A percentile compares a stretch with the other conserved stretches of the same genome.
phyloP scores from a whole-genome alignment of 164 flowering plant genomes.

The Sedum album region DNA sequence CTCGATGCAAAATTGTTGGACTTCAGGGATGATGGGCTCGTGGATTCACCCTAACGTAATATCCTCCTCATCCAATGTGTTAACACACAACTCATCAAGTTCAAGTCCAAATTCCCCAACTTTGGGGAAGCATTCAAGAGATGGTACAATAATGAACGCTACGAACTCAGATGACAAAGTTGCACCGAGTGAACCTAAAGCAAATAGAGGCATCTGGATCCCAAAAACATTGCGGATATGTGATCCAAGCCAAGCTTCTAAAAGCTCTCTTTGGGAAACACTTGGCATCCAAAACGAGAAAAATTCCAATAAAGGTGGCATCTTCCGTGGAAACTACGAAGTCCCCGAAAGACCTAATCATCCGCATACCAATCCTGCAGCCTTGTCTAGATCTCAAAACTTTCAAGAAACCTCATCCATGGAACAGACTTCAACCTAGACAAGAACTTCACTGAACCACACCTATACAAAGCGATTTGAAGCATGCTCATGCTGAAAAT shows the following conservation, averaged over 20 bases:
- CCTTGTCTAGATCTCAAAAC: slow-evolving; percentile 66
- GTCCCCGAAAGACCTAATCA: slow-evolving; percentile 25
- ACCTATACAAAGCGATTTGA: background rate
- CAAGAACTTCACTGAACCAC: background rate
- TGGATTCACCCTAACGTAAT: slow-evolving; percentile 54
- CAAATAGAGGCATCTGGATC: slow-evolving; percentile 45
- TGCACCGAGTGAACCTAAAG: slow-evolving; percentile 19
- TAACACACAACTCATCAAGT: slow-evolving; percentile 20
- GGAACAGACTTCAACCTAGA: background rate
- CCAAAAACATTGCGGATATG: slow-evolving; percentile 83
- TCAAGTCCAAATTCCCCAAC: slow-evolving; percentile 32
- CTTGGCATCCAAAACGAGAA: slow-evolving; percentile 61
- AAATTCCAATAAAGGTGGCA: slow-evolving; percentile 29
- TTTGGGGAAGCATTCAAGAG: slow-evolving; percentile 64
- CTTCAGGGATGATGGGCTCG: slow-evolving; percentile 38
- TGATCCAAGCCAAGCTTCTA: slow-evolving; percentile 83
- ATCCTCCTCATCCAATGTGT: slow-evolving; percentile 18
- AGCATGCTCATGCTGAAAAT: background rate
- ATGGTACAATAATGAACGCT: slow-evolving; percentile 24
- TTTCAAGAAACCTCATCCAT: slow-evolving; percentile 57
- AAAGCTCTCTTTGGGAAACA: slow-evolving; percentile 86
- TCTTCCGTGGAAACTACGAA: slow-evolving; percentile 38
- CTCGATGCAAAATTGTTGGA: slow-evolving; percentile 53
- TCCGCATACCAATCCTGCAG: slow-evolving; percentile 82
- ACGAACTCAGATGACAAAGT: slow-evolving; percentile 24